Conservation (phyloP, 495 filamentous ascomycete species). For the Neurospora sp. region DNA sequence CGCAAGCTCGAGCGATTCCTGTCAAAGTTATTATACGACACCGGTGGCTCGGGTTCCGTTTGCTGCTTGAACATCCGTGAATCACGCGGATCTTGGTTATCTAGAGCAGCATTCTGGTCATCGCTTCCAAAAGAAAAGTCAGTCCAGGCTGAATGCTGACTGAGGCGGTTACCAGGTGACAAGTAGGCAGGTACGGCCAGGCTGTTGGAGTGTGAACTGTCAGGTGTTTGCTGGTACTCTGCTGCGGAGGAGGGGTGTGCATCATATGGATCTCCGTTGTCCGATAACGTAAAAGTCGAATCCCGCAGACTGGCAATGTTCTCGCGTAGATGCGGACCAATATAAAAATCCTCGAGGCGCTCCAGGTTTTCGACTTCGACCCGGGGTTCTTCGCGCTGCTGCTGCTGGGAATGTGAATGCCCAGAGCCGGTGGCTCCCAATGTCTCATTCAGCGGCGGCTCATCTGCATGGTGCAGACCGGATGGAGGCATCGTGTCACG, state of each 20-base stretch:
- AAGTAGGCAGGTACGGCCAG: slow-evolving; percentile 34
- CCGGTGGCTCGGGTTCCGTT: not conserved
- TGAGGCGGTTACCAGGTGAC: slow-evolving; percentile 36
- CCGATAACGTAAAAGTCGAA: slow-evolving; percentile 23
- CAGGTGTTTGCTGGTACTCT: slow-evolving; percentile 16
- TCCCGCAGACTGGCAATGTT: slow-evolving; percentile 23
- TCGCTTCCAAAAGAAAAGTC: slow-evolving; percentile 45
- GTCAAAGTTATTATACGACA: not conserved
- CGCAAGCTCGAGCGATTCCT: slow-evolving; percentile 3
- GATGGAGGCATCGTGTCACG: slow-evolving; percentile 14
- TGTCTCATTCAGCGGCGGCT: slow-evolving; percentile 6
- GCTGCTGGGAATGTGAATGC: not conserved
- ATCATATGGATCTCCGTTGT: slow-evolving; percentile 19
- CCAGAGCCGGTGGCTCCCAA: slow-evolving; percentile 8
- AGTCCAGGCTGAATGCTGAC: slow-evolving; percentile 45
- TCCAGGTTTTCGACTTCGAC: slow-evolving; percentile 13
- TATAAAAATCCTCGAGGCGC: slow-evolving; percentile 27
- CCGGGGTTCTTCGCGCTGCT: slow-evolving; percentile 3
- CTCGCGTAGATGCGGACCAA: slow-evolving; percentile 22
- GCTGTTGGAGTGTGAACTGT: slow-evolving; percentile 26
- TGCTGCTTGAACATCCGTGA: not conserved
- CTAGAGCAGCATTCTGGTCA: slow-evolving; percentile 17
- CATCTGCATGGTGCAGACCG: slow-evolving; percentile 14
- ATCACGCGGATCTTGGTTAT: slow-evolving; percentile 4
- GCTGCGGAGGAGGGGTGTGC: slow-evolving; percentile 10